These are phyloP conservation scores for Capsicum pubescens DNA, from an alignment of 257 asterid species.

Conservation along the genomic window DNA sequence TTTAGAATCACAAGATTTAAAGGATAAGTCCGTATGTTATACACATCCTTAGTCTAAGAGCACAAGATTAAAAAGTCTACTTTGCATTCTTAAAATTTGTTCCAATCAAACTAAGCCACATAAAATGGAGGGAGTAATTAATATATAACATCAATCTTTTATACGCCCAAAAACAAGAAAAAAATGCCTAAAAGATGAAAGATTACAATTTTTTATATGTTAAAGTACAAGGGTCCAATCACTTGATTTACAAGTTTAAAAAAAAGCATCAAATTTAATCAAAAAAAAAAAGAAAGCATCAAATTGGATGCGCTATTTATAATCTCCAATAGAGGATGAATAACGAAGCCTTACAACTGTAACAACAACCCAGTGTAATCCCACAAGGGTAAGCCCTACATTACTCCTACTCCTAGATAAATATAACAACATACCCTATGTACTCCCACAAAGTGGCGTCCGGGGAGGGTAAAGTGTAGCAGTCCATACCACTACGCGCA, in stretches of 20 bases:
- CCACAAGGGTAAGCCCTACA: not conserved
- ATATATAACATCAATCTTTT: not conserved
- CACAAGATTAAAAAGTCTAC: not conserved
- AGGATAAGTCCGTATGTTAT: not conserved
- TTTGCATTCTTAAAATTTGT: not conserved
- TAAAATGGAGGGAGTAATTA: not conserved
- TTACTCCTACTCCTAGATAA: not conserved
- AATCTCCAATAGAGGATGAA: slow-evolving; percentile 11
- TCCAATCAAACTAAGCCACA: not conserved
- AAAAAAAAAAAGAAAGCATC: not conserved
- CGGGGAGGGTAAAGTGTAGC: too few species aligned
- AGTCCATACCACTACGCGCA: too few species aligned
- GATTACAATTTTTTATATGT: not conserved
- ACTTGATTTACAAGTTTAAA: slow-evolving; percentile 8
- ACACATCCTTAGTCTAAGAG: not conserved
- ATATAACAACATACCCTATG: not conserved
- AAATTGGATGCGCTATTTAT: not conserved
- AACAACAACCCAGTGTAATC: not conserved
- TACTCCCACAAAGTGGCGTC: too few species aligned
- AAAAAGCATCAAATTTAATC: not conserved
- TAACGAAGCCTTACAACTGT: not conserved
- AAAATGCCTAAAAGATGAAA: slow-evolving; percentile 8
- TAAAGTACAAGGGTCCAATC: slow-evolving; percentile 12
- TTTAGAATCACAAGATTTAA: slow-evolving; percentile 11
- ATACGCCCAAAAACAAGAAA: not conserved